phyloP scores from a whole-genome alignment of 305 asterid species.

The Fraxinus paxiana region DNA sequence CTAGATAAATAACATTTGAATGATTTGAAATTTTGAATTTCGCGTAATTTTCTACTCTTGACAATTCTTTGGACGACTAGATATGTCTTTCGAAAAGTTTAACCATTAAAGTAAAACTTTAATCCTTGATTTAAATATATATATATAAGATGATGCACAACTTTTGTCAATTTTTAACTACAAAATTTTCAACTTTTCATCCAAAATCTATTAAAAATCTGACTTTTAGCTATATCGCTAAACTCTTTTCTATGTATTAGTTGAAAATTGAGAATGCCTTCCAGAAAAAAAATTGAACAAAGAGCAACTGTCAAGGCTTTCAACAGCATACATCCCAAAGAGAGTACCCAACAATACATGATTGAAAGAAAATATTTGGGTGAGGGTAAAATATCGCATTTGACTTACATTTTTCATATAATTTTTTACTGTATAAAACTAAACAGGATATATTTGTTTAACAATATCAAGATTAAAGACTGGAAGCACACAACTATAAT shows the following conservation, averaged over 20 bases:
- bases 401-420: not conserved
- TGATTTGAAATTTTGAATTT: not conserved
- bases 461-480: conserved; percentile 9
- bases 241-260: not conserved
- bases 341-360: not conserved
- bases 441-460: not conserved
- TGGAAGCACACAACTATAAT: not conserved
- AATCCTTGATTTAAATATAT: not conserved
- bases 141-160: not conserved
- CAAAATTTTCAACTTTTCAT: not conserved
- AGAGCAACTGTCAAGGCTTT: not conserved
- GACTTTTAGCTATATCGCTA: not conserved
- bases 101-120: not conserved
- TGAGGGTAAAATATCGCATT: not conserved
- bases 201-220: not conserved
- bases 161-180: not conserved
- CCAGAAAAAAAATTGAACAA: not conserved
- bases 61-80: not conserved
- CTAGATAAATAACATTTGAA: no score
- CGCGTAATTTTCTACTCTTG: not conserved
- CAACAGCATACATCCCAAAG: not conserved
- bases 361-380: not conserved
- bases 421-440: not conserved
- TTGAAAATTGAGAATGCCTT: not conserved
- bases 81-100: not conserved